These are phyloP conservation scores for Zymoseptoria pseudotritici DNA, from an alignment of 2,329 filamentous ascomycete species.

Conservation along the genomic window DNA sequence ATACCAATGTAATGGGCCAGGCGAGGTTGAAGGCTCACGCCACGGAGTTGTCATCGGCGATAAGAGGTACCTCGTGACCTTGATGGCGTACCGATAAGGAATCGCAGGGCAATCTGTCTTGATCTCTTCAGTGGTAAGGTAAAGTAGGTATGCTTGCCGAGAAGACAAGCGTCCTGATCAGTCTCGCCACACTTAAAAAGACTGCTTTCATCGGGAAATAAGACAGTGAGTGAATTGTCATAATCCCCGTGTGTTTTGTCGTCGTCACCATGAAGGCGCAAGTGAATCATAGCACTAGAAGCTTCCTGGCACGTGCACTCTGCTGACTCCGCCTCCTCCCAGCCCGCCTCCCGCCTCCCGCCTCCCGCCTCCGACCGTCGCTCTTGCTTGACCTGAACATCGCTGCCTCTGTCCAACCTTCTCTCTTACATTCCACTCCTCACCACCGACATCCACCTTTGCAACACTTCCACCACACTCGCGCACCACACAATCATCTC, in stretches of 20 bases:
- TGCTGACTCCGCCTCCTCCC: not conserved
- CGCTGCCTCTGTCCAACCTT: constrained; percentile 2
- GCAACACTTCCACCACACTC: constrained; percentile 3
- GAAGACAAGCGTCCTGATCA: too few species aligned
- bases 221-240: not conserved
- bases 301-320: not conserved
- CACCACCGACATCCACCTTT: constrained; percentile 3
- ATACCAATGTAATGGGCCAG: too few species aligned
- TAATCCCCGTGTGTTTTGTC: not conserved
- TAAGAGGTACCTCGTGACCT: not conserved
- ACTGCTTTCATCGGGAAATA: too few species aligned
- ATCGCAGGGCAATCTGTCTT: too few species aligned
- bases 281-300: not conserved
- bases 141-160: too few species aligned
- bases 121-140: too few species aligned
- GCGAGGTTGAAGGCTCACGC: not conserved
- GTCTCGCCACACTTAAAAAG: too few species aligned
- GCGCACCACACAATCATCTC: constrained; percentile 2
- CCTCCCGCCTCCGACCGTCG: not conserved
- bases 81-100: not conserved
- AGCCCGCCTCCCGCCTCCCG: constrained; percentile 1
- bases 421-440: constrained; percentile 5
- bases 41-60: not conserved
- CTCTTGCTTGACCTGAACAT: constrained; percentile 1
- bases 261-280: not conserved